Base-by-base conservation (phyloP, 2,329 filamentous ascomycete genomes). In the Taxawa tesnikishii region DNA sequence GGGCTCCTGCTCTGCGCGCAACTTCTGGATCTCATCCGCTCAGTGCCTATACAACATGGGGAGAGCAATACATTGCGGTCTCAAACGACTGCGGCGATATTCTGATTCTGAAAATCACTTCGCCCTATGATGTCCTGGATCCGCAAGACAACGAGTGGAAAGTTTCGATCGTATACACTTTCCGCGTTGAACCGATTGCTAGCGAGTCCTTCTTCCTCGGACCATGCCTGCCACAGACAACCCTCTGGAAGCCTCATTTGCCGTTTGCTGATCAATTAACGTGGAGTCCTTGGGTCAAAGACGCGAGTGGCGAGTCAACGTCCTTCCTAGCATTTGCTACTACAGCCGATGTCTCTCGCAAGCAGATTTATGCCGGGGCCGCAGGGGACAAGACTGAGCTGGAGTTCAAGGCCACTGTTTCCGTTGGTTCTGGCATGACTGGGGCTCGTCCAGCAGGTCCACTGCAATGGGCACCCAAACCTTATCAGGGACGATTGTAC, bases 31-130 rank as follows among this genome's bases (percentile, higher is more conserved):
- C 40, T 4, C 27, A 23, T 9, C 15, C 25, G 5, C 14, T 30
- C 13, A 30, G 29, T 11, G 26, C 31, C 9, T 29, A 16, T 11
- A 26, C 26, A 3, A 26, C 31, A 15, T 18, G 9, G 11, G 17
- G 26, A n/a, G 13, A 9, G 9, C 37, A 34, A n/a, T 39, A 34
- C 51, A 28, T 65, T 21, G 56, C 52, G 6, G 44, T 60, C 4
- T 45, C 56, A 4, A 62, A 60, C 28, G 59, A 62, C 24, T 49
- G 56, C 25, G 60, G 59, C 18, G 47, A 62, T 12, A 43, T 64
- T 7, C 38, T 53, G 4, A 38, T 62, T 6, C 13, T 63, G 4
- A 38, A 40, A n/a, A 30, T 63, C 10, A 37, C 48, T 8, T 57
- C 61, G 4, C 59, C 60, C 1, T 48, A 56, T 25, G 46, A 57